Evolutionary conservation across 106 monocot species (phyloP).

Genomic region (Phalaenopsis aphrodite): DNA sequence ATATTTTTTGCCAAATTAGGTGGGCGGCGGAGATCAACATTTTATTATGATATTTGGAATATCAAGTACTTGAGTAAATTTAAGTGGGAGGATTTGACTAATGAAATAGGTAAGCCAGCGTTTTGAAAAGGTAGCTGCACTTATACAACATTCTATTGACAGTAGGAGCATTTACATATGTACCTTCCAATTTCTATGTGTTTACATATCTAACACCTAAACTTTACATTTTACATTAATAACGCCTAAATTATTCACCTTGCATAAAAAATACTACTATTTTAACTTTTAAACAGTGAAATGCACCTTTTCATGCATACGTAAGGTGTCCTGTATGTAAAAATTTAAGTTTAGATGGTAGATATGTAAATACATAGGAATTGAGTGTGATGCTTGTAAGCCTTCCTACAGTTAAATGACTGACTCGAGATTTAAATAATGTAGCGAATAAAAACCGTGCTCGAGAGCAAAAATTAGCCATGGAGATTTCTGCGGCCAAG

Average conservation of each 20-base stretch:
- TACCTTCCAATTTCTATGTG: too few species aligned
- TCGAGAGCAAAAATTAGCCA: constrained; percentile 68
- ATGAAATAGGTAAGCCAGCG: constrained; percentile 55
- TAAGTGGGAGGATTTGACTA: constrained; percentile 91
- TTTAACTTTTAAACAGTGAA: too few species aligned
- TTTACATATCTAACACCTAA: too few species aligned
- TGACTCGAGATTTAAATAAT: not conserved
- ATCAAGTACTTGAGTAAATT: constrained; percentile 92
- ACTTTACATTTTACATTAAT: too few species aligned
- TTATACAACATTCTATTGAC: not conserved
- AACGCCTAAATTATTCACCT: too few species aligned
- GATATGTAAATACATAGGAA: too few species aligned
- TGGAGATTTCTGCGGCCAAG: constrained; percentile 96
- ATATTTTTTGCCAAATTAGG: constrained; percentile 32
- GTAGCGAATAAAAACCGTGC: constrained; percentile 61
- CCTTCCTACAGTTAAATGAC: not conserved
- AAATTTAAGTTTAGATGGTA: too few species aligned
- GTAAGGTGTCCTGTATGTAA: too few species aligned
- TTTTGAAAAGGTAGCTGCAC: not conserved
- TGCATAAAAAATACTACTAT: too few species aligned
- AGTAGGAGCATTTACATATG: not conserved
- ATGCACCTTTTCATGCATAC: too few species aligned
- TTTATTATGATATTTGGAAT: constrained; percentile 97
- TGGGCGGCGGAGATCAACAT: constrained; percentile 78
- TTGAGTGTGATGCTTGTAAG: too few species aligned